A percentile compares a stretch with the other conserved stretches of the same genome.
Conservation (phyloP, 2,329 filamentous ascomycete genomes). For the Bisporella sp. region DNA sequence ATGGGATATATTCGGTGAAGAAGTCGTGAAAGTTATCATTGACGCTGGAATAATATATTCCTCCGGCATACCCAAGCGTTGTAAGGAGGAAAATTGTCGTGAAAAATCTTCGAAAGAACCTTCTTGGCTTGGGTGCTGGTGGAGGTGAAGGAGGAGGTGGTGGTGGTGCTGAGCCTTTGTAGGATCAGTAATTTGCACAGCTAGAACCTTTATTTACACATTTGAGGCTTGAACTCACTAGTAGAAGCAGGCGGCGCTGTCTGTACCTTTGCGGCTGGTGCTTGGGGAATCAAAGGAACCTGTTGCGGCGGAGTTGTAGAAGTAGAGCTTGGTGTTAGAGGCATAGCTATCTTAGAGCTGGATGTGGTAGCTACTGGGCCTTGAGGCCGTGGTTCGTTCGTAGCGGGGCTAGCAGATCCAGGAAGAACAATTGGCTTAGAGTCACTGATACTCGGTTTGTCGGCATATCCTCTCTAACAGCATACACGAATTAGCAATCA, state of each 20-base stretch:
- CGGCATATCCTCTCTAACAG: constrained; percentile 50
- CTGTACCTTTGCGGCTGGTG: constrained; percentile 29
- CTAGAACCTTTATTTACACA: background rate
- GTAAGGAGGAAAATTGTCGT: constrained; percentile 71
- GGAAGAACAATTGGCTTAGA: constrained; percentile 46
- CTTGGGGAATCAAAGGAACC: constrained; percentile 38
- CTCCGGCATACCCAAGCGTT: constrained; percentile 73
- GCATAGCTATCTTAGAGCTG: constrained; percentile 14
- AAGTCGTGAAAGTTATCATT: constrained; percentile 99
- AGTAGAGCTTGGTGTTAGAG: constrained; percentile 30
- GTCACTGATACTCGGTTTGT: constrained; percentile 40
- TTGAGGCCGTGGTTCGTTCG: constrained; percentile 31
- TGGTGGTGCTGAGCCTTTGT: constrained; percentile 19
- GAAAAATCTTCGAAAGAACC: constrained; percentile 69
- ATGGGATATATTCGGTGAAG: constrained; percentile 95
- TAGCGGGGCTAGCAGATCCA: constrained; percentile 32
- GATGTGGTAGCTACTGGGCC: constrained; percentile 16
- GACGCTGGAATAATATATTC: constrained; percentile 86
- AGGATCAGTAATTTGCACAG: background rate
- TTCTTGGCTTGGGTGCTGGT: constrained; percentile 47
- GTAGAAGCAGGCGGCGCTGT: constrained; percentile 27
- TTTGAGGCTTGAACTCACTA: constrained; percentile 5
- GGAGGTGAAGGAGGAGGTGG: constrained; percentile 33
- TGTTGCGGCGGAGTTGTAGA: constrained; percentile 42
- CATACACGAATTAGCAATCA: constrained; percentile 14